Evolutionary conservation across 2,329 filamentous ascomycete genomes (phyloP).

Genomic region (Fusarium sp.): DNA sequence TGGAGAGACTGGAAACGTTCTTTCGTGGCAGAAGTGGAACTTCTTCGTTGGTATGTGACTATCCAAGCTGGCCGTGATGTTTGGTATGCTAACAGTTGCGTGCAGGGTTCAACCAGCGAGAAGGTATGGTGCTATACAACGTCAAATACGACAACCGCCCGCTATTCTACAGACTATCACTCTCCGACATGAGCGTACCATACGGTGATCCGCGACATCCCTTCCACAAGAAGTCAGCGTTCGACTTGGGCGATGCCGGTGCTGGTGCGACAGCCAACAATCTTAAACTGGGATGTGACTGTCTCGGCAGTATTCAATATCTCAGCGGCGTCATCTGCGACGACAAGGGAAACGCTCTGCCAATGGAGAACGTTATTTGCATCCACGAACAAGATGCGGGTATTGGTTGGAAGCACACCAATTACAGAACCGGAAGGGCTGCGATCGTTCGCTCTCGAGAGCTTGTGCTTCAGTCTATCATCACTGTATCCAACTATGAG

Average conservation of each 20-base stretch:
- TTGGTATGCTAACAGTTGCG: background rate
- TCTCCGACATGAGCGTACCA: constrained; percentile 77
- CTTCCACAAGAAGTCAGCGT: constrained; percentile 76
- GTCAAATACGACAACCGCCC: constrained; percentile 73
- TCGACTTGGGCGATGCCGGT: constrained; percentile 77
- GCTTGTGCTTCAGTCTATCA: constrained; percentile 74
- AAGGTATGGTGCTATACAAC: constrained; percentile 77
- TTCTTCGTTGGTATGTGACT: constrained; percentile 64
- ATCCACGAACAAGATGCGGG: constrained; percentile 78
- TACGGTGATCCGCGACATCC: constrained; percentile 75
- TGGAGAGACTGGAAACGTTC: constrained; percentile 51
- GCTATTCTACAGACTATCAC: constrained; percentile 74
- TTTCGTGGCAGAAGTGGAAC: constrained; percentile 75
- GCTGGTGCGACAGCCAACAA: constrained; percentile 76
- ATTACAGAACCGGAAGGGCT: constrained; percentile 70
- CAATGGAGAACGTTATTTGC: constrained; percentile 70
- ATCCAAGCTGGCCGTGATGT: rapidly evolving
- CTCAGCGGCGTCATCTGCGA: constrained; percentile 68
- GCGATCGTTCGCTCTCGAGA: constrained; percentile 69
- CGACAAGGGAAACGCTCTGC: constrained; percentile 62
- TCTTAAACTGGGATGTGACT: constrained; percentile 75
- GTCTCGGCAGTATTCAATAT: constrained; percentile 74
- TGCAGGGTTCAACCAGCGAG: constrained; percentile 71
- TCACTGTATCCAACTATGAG: constrained; percentile 61
- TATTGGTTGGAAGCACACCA: constrained; percentile 79